These are phyloP conservation scores for Ustilago loliicola DNA, from an alignment of 1,284 basidiomycete genomes.

Conservation along the genomic window DNA sequence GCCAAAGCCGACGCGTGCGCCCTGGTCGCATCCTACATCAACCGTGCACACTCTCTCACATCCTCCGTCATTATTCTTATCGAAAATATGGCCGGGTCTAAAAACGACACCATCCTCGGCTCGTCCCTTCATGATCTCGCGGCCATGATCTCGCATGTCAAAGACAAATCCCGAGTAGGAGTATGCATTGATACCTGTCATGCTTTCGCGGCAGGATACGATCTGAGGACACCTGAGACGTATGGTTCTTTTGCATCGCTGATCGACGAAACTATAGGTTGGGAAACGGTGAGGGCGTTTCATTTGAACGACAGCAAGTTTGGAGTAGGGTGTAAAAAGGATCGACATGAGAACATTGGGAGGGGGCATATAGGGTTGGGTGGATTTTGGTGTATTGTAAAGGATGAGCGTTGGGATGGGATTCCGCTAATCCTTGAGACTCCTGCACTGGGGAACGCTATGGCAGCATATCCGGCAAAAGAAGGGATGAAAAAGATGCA, in stretches of 20 bases:
- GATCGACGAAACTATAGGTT: slow-evolving; percentile 79
- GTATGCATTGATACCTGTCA: slow-evolving; percentile 92
- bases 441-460: slow-evolving; percentile 71
- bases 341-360: slow-evolving; percentile 87
- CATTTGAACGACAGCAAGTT: slow-evolving; percentile 88
- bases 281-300: slow-evolving; percentile 79
- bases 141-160: slow-evolving; percentile 78
- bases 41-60: slow-evolving; percentile 81
- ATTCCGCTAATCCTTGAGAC: slow-evolving; percentile 88
- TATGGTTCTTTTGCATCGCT: slow-evolving; percentile 72
- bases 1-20: slow-evolving; percentile 77
- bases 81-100: slow-evolving; percentile 84
- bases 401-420: slow-evolving; percentile 78
- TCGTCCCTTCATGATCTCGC: slow-evolving; percentile 79
- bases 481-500: slow-evolving; percentile 66
- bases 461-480: slow-evolving; percentile 24
- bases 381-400: slow-evolving; percentile 79
- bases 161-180: slow-evolving; percentile 81
- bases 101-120: slow-evolving; percentile 80
- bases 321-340: slow-evolving; percentile 77
- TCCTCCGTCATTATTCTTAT: slow-evolving; percentile 78
- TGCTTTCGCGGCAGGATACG: slow-evolving; percentile 85
- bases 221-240: slow-evolving; percentile 76
- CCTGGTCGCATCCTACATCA: slow-evolving; percentile 81
- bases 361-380: slow-evolving; percentile 79